A percentile compares a stretch with the other conserved stretches of the same genome.
Evolutionary conservation across 495 filamentous ascomycete species (phyloP).

Genomic region (Xylaria intraflava): DNA sequence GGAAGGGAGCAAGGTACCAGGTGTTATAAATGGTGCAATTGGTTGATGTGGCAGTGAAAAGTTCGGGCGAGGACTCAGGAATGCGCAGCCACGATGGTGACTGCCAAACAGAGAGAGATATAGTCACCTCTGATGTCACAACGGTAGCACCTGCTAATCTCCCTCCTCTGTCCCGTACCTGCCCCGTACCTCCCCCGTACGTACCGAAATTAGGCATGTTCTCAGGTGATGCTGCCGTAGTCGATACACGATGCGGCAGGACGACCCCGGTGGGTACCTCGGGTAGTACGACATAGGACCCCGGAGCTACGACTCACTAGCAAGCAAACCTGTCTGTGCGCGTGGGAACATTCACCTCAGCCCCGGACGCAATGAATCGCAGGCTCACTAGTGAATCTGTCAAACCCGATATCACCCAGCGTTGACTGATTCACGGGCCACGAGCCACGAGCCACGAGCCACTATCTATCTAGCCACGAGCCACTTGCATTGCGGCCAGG

Average conservation of each 20-base stretch:
- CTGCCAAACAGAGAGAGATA: constrained; percentile 2
- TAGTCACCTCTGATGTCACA: neutral
- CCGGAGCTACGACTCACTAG: no score
- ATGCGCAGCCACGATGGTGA: neutral
- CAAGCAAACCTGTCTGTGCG: neutral
- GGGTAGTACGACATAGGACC: neutral
- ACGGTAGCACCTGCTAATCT: neutral
- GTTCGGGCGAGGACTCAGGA: constrained; percentile 3
- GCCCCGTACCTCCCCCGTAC: no score
- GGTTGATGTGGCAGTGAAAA: neutral
- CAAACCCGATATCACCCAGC: neutral
- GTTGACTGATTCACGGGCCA: no score
- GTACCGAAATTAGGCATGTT: no score
- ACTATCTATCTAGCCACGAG: no score
- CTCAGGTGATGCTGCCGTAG: no score
- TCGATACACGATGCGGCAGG: no score
- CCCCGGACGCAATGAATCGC: neutral
- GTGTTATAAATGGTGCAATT: no score
- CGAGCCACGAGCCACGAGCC: no score
- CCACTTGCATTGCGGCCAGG: no score
- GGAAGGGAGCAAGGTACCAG: neutral
- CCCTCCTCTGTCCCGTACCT: neutral
- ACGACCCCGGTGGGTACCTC: neutral
- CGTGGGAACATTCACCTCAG: neutral
- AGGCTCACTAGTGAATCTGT: neutral